Conservation (phyloP, 768 basidiomycete species). For the Serendipita indica region DNA sequence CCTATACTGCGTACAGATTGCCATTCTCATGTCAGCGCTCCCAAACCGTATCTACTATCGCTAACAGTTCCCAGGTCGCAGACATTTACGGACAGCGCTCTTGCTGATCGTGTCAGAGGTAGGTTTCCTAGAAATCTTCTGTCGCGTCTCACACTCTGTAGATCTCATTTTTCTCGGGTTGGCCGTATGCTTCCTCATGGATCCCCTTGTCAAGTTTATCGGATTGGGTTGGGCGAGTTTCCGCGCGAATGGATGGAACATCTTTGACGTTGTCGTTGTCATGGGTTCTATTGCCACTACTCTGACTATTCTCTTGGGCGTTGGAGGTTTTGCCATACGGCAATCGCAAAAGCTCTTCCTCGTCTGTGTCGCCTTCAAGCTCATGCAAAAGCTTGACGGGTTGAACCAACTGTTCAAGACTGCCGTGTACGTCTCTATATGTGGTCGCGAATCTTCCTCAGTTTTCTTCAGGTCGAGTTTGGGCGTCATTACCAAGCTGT, state of each 20-base stretch:
- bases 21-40: constrained; percentile 63
- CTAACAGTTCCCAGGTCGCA: constrained; percentile 47
- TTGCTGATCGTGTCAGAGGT: constrained; percentile 48
- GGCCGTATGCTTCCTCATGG: constrained; percentile 56
- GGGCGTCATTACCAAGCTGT: constrained; percentile 69
- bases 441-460: not conserved
- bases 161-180: constrained; percentile 66
- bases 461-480: constrained; percentile 50
- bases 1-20: constrained; percentile 66
- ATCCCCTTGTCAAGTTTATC: constrained; percentile 60
- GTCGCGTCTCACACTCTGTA: constrained; percentile 20
- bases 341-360: constrained; percentile 84
- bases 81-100: constrained; percentile 40
- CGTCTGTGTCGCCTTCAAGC: constrained; percentile 84
- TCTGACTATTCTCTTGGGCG: constrained; percentile 44
- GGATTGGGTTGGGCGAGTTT: constrained; percentile 79
- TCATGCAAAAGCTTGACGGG: constrained; percentile 74
- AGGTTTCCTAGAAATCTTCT: constrained; percentile 17
- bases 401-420: constrained; percentile 96
- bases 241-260: constrained; percentile 84
- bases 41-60: not conserved
- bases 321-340: constrained; percentile 27
- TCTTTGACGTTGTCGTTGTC: constrained; percentile 74
- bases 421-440: constrained; percentile 48
- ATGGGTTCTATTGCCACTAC: constrained; percentile 75